A percentile compares a stretch with the other conserved stretches of the same genome.
phyloP scores from a whole-genome alignment of 1,284 basidiomycete species.

The Cyathus olla region DNA sequence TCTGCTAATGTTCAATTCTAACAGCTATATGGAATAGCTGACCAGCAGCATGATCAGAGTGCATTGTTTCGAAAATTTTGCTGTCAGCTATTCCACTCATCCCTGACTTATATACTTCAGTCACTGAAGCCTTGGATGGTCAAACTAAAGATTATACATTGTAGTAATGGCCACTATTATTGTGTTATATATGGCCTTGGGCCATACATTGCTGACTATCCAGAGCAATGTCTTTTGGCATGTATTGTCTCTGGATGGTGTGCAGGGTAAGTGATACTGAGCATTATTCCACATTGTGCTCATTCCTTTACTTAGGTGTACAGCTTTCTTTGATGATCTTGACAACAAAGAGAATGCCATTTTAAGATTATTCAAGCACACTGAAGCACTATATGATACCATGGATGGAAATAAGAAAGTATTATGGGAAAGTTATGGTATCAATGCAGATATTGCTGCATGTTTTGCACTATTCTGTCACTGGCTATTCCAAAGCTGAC shows the following conservation, averaged over 20 bases:
- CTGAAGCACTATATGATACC: conserved; percentile 6
- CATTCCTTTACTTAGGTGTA: conserved; percentile 9
- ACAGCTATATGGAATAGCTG: not conserved
- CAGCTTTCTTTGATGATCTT: conserved; percentile 6
- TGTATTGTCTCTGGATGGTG: conserved; percentile 43
- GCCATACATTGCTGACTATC: conserved; percentile 47
- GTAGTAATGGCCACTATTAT: conserved; percentile 33
- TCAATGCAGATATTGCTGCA: conserved; percentile 9
- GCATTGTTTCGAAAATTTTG: conserved; percentile 32
- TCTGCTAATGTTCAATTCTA: not conserved
- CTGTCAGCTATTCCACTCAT: conserved; percentile 41
- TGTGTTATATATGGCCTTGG: conserved; percentile 36
- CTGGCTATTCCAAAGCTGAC: not conserved
- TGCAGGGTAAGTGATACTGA: conserved; percentile 23
- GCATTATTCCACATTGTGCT: not conserved
- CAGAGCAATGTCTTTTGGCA: conserved; percentile 34
- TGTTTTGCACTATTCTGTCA: not conserved
- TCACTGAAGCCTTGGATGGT: conserved; percentile 36
- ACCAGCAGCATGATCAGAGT: conserved; percentile 11
- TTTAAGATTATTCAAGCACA: conserved; percentile 7
- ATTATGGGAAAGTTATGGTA: conserved; percentile 12
- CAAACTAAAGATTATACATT: conserved; percentile 28
- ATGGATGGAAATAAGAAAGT: not conserved
- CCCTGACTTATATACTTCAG: conserved; percentile 24
- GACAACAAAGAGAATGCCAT: conserved; percentile 3